These are phyloP conservation scores for Westerdykella aurantiaca DNA, from an alignment of 2,329 filamentous ascomycete genomes.

Conservation along the genomic window DNA sequence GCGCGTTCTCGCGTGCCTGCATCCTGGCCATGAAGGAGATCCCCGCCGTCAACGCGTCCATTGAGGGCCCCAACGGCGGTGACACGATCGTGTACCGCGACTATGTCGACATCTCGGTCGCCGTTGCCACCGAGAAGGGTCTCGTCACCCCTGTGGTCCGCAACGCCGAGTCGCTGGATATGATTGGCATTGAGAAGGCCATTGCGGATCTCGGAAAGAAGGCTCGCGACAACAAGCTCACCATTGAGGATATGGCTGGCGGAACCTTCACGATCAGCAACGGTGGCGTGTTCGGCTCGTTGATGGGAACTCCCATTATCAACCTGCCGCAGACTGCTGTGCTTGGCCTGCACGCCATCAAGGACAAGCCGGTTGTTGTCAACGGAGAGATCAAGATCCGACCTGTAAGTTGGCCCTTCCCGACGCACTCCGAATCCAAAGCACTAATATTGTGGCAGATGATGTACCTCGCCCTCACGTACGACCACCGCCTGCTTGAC, in stretches of 20 bases:
- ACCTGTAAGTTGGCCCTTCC: constrained; percentile 49
- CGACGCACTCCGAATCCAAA: not conserved
- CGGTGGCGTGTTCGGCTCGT: constrained; percentile 89
- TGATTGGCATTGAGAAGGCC: constrained; percentile 80
- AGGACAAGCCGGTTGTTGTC: constrained; percentile 82
- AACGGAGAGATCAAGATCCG: constrained; percentile 93
- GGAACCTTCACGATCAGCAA: constrained; percentile 98
- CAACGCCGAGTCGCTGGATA: constrained; percentile 82
- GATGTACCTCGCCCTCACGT: constrained; percentile 98
- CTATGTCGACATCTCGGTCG: constrained; percentile 96
- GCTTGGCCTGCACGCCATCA: constrained; percentile 90
- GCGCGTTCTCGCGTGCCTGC: constrained; percentile 85
- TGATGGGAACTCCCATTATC: constrained; percentile 98
- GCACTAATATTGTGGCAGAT: constrained; percentile 49
- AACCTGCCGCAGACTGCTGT: constrained; percentile 91
- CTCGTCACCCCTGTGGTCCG: constrained; percentile 94
- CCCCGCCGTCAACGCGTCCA: constrained; percentile 92
- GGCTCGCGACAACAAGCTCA: constrained; percentile 93
- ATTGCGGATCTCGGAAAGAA: constrained; percentile 96
- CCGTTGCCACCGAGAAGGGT: constrained; percentile 95
- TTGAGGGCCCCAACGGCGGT: constrained; percentile 88
- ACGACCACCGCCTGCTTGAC: constrained; percentile 93
- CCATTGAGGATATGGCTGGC: constrained; percentile 98
- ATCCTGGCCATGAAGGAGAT: constrained; percentile 91
- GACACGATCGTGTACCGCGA: constrained; percentile 98